Percentiles rank a stretch among this genome's conserved stretches.
Conservation (phyloP, 805 yeast genomes). For the Candida argentea region DNA sequence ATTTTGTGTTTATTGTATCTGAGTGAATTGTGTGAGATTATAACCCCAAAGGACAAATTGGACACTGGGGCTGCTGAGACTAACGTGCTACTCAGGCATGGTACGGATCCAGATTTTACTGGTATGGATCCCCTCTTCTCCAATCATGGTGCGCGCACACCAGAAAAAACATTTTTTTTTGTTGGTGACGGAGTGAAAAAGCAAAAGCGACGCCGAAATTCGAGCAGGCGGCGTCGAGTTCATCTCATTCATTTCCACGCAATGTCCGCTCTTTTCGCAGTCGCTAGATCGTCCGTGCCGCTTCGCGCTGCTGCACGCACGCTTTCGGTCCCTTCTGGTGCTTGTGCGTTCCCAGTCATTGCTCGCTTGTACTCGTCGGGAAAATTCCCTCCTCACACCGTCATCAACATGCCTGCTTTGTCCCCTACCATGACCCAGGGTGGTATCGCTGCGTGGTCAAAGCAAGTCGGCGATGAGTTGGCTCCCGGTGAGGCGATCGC, state of each 20-base stretch:
- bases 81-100: too few relatives aligned
- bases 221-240: constrained; percentile 1
- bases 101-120: too few relatives aligned
- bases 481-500: constrained; percentile 91
- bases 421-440: constrained; percentile 99
- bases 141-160: too few relatives aligned
- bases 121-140: too few relatives aligned
- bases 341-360: constrained; percentile 11
- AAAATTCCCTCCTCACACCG: constrained; percentile 70
- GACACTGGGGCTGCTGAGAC: too few relatives aligned
- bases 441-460: constrained; percentile 81
- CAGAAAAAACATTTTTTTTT: too few relatives aligned
- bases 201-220: constrained; percentile 2
- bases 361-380: constrained; percentile 33
- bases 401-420: constrained; percentile 95
- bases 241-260: constrained; percentile 1
- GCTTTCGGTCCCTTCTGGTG: background rate
- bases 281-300: constrained; percentile 19
- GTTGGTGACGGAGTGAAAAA: too few relatives aligned
- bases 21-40: too few relatives aligned
- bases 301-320: constrained; percentile 9
- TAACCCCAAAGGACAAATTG: too few relatives aligned
- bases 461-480: constrained; percentile 79
- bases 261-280: constrained; percentile 29
- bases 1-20: too few relatives aligned